phyloP scores from a whole-genome alignment of 2,329 filamentous ascomycete species.

The Nothomitra cinnamomea region DNA sequence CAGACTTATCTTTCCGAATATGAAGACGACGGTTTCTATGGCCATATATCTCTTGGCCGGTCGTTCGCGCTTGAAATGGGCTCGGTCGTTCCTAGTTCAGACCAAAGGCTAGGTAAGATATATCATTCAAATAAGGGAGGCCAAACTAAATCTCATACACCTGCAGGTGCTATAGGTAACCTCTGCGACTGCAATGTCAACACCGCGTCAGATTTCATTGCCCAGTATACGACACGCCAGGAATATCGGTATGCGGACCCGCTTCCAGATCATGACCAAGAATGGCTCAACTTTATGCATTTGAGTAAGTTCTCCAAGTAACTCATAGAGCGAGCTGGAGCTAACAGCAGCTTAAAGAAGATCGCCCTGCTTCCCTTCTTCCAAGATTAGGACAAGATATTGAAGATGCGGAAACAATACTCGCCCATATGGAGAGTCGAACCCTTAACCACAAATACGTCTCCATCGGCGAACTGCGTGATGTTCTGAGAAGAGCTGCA shows the following conservation, averaged over 20 bases:
- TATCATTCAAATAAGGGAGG: neutral
- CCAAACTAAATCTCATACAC: slow-evolving; percentile 3
- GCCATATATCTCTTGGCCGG: slow-evolving; percentile 77
- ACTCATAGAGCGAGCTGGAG: slow-evolving; percentile 19
- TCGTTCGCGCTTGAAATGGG: slow-evolving; percentile 93
- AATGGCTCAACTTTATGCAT: slow-evolving; percentile 45
- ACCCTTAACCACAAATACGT: slow-evolving; percentile 53
- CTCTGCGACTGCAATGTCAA: slow-evolving; percentile 64
- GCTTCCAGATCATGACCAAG: slow-evolving; percentile 46
- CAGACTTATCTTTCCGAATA: slow-evolving; percentile 91
- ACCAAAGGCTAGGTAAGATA: slow-evolving; percentile 53
- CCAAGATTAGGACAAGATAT: neutral
- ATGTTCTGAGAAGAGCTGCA: slow-evolving; percentile 69
- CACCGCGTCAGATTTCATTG: slow-evolving; percentile 86
- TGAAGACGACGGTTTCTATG: slow-evolving; percentile 78
- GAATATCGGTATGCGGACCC: slow-evolving; percentile 82
- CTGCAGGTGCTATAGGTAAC: slow-evolving; percentile 48
- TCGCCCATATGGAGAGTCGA: slow-evolving; percentile 56
- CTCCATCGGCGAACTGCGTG: slow-evolving; percentile 56
- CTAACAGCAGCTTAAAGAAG: slow-evolving; percentile 25
- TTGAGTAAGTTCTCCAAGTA: slow-evolving; percentile 22
- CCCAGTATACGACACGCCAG: slow-evolving; percentile 91
- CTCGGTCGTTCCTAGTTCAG: slow-evolving; percentile 65
- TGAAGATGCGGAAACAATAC: slow-evolving; percentile 33
- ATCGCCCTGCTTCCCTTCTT: neutral